phyloP scores from a whole-genome alignment of 2,329 filamentous ascomycete genomes.

The Fusarium sp. region DNA sequence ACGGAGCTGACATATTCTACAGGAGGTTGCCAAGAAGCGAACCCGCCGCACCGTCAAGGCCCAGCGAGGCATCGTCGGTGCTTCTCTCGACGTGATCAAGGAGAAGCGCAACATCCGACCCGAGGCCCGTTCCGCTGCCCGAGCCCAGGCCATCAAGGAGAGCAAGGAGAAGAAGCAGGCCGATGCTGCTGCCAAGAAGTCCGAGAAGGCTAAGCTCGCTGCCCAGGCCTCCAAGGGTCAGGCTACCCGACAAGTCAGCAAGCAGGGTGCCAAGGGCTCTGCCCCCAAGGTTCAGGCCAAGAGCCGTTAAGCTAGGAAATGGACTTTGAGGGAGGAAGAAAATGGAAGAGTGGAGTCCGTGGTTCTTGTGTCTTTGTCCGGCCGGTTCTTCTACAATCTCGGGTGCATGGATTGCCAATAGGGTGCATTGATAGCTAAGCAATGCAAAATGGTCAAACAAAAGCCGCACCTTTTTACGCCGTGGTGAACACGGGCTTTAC shows the following conservation, averaged over 20 bases:
- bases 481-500: constrained; percentile 27
- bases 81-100: constrained; percentile 99
- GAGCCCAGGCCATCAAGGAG: constrained; percentile 90
- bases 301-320: constrained; percentile 69
- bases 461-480: constrained; percentile 22
- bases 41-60: constrained; percentile 97
- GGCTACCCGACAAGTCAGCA: constrained; percentile 84
- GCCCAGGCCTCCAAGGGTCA: constrained; percentile 79
- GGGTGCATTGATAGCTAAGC: constrained; percentile 55
- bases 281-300: constrained; percentile 85
- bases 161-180: constrained; percentile 98
- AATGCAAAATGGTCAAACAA: constrained; percentile 50
- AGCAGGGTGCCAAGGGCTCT: constrained; percentile 96
- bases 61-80: constrained; percentile 99
- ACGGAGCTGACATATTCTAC: constrained; percentile 56
- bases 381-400: constrained; percentile 54
- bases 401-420: constrained; percentile 54
- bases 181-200: constrained; percentile 92
- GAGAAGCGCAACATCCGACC: constrained; percentile 95
- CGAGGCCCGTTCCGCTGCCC: constrained; percentile 93
- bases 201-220: constrained; percentile 97
- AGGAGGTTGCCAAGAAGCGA: constrained; percentile 99
- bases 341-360: constrained; percentile 50
- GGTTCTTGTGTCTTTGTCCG: constrained; percentile 55
- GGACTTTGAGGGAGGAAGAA: constrained; percentile 34